Conservation (phyloP, 352 stramenopile species). For the Globisporangium rhizosaccharum region DNA sequence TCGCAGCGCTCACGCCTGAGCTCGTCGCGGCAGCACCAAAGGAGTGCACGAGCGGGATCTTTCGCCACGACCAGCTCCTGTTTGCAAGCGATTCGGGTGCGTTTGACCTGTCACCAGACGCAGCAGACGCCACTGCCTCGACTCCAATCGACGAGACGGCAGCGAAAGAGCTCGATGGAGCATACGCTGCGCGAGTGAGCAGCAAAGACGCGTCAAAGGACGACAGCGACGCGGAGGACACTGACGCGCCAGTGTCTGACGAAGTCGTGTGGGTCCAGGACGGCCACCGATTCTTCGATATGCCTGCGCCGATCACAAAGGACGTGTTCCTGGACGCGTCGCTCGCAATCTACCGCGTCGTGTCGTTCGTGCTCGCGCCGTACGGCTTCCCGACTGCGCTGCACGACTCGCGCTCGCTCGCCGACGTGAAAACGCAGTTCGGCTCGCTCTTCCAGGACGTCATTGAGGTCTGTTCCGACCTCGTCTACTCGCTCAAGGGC, state of each 20-base stretch:
- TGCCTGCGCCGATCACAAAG: constrained; percentile 68
- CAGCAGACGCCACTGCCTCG: constrained; percentile 2
- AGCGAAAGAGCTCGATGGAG: constrained; percentile 28
- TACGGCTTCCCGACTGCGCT: constrained; percentile 64
- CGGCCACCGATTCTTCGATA: constrained; percentile 71
- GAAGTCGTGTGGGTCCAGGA: constrained; percentile 48
- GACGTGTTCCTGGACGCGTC: constrained; percentile 59
- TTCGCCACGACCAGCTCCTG: constrained; percentile 31
- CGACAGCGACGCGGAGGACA: neutral
- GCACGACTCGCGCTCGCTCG: constrained; percentile 51
- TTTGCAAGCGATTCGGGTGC: constrained; percentile 35
- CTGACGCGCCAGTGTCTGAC: constrained; percentile 20
- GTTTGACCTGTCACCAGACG: constrained; percentile 57
- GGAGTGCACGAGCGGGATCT: constrained; percentile 39
- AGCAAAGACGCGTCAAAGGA: constrained; percentile 21
- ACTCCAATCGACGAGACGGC: constrained; percentile 1
- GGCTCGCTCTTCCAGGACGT: constrained; percentile 80
- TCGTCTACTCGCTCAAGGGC: constrained; percentile 72
- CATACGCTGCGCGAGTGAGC: constrained; percentile 40
- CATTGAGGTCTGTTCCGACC: constrained; percentile 79
- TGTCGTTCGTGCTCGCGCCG: constrained; percentile 78
- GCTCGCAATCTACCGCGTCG: constrained; percentile 61
- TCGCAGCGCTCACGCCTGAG: constrained; percentile 30
- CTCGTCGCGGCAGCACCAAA: constrained; percentile 31
- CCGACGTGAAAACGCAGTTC: constrained; percentile 68